These are phyloP conservation scores for Thelonectria blattea DNA, from an alignment of 2,329 filamentous ascomycete genomes.

Conservation along the genomic window DNA sequence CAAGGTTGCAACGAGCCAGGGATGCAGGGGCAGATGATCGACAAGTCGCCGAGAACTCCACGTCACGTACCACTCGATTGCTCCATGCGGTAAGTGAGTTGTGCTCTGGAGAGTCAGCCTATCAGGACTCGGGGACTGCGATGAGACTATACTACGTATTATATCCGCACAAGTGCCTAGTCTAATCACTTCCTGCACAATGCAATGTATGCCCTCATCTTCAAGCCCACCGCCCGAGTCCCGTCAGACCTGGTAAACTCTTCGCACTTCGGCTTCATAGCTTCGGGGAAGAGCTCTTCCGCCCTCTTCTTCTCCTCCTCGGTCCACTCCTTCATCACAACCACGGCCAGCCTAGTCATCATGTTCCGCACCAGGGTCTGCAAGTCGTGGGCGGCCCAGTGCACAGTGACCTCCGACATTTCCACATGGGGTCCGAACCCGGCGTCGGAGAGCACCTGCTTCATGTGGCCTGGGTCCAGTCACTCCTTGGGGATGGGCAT, in stretches of 20 bases:
- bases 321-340: conserved; percentile 2
- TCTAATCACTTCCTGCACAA: not conserved
- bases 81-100: not conserved
- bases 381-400: not conserved
- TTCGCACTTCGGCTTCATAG: not conserved
- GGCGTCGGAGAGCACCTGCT: not conserved
- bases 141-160: too few species aligned
- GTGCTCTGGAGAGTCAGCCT: too few species aligned
- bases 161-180: too few species aligned
- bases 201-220: not conserved
- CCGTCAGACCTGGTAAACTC: conserved; percentile 2
- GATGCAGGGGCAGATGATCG: too few species aligned
- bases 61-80: too few species aligned
- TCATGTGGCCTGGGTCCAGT: conserved; percentile 12
- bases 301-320: conserved; percentile 1
- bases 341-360: not conserved
- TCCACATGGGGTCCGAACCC: conserved; percentile 1
- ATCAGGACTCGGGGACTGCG: too few species aligned
- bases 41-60: too few species aligned
- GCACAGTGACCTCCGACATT: not conserved
- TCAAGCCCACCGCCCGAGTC: not conserved
- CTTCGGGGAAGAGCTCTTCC: not conserved
- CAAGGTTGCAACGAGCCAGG: too few species aligned
- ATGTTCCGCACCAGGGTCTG: not conserved
- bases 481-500: conserved; percentile 21